Base-by-base conservation (phyloP, 805 yeast species). In the Yueomyces sinensis region DNA sequence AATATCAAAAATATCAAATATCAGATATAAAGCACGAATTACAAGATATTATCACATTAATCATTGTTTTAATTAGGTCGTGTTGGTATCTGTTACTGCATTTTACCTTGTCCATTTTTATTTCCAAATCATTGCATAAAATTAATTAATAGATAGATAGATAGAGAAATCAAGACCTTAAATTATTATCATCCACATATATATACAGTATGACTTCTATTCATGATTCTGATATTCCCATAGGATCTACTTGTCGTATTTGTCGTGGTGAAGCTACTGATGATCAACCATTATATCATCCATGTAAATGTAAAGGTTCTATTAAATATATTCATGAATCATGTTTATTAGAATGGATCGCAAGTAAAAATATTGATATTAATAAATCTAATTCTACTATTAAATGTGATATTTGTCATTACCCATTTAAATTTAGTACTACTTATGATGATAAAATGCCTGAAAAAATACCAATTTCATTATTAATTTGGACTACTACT, bases 271-370 rank as follows among this genome's bases (percentile, higher is more conserved):
- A 84, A 46, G 87, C 72, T n/a, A 73, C 91, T 0, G 61, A 59
- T 0, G 74, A 70, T 1, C 83, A 82, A 42, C 95, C 95, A 3
- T 62, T 91, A 31, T 78, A 71, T 42, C 87, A 82, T 55, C 98
- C 98, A 3, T 91, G 99, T 59, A 77, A 73, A 49, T 91, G 98
- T 59, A 68, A 84, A 35, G 99, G 99, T 2, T 80, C 94, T 13
- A 93, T 91, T 54, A 80, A 79, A 52, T 87, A 76, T 49, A 82
- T 91, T 35, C 99, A 91, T 55, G 94, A 89, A 55, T 93, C 80
- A 37, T 91, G 99, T 56, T 59, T 89, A 31, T 61, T 75, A 47
- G 91, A 83, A 49, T 89, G 98, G 98, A 68, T 91, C 4, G 41
- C 48, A n/a, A 49, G 59, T 6, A 54, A 57, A 35, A 50, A 52